Evolutionary conservation across 179 eudicot genomes (phyloP), one percentile per base, ranked within the genome.

Genomic region (Silene coronaria): DNA sequence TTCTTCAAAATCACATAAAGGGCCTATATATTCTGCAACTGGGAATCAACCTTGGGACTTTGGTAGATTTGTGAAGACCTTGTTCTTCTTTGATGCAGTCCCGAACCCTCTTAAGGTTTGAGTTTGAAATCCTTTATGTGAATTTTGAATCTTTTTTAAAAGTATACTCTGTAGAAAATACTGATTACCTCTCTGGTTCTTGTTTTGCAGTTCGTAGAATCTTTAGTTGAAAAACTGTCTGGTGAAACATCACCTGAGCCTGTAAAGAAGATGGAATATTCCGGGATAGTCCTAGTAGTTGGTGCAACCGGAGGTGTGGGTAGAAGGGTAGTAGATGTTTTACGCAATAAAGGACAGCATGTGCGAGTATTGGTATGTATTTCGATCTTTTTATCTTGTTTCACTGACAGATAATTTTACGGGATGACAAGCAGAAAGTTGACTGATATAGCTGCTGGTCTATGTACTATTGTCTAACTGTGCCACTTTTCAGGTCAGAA

Each of bases 301-400:
- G 99, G 97, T 79, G 99, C 95, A 71, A 95, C 99, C 63, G 99
- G 99, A 75, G 99, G 99, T 67, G 97, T 92, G 51, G 99, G 99
- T 70, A 87, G 96, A 87, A 89, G 99, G 82, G 97, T 92, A 46
- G 97, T 95, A n/a, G 90, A 92, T 76, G 77, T 85, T 72, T 80
- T 95, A 75, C 90, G 88, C 53, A 87, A 82, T 61, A 95, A 84
- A 80, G 96, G 96, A 75, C 28, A 86, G 53, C 88, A 87, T 6
- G 96, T 95, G 28, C 87, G 93, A 83, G 95, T 82, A 36, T 79
- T 95, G 93, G 99, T 95, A 90, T 73, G 57, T 70, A 13, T 55
- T 62, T 64, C 34, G 59, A 19, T 26, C 4, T 16, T 7, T 24
- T 16, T 3, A 28, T 58, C 9, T 72, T n/a, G 17, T 58, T 57